These are phyloP conservation scores for Fusarium sp. DNA, from an alignment of 2,329 filamentous ascomycete species.

Conservation along the genomic window DNA sequence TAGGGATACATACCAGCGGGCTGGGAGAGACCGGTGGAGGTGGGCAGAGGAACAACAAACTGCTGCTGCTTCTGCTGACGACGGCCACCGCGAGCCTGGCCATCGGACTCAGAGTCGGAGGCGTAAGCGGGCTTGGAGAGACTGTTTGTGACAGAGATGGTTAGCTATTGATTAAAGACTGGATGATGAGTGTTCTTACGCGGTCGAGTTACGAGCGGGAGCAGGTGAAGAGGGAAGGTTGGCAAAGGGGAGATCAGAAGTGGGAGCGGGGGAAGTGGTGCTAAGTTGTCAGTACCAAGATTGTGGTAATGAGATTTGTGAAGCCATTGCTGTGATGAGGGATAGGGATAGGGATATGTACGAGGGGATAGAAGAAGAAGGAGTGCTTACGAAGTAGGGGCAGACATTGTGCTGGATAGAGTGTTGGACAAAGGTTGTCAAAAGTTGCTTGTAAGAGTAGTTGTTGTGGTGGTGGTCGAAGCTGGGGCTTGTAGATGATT, in stretches of 20 bases:
- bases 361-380: neutral
- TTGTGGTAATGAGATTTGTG: constrained; percentile 21
- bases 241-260: constrained; percentile 41
- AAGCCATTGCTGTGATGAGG: constrained; percentile 7
- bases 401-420: constrained; percentile 47
- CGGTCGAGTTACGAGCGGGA: constrained; percentile 34
- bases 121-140: constrained; percentile 51
- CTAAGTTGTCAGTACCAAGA: constrained; percentile 43
- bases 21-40: constrained; percentile 55
- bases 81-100: constrained; percentile 50
- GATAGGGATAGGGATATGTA: neutral
- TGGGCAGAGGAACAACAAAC: constrained; percentile 50
- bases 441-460: constrained; percentile 12
- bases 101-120: constrained; percentile 51
- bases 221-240: constrained; percentile 41
- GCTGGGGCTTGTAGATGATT: constrained; percentile 45
- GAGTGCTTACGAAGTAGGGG: constrained; percentile 46
- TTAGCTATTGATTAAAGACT: constrained; percentile 27
- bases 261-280: constrained; percentile 40
- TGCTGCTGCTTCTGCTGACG: constrained; percentile 46
- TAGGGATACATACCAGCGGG: constrained; percentile 45
- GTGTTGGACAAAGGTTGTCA: constrained; percentile 37
- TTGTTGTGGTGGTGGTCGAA: constrained; percentile 31
- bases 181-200: constrained; percentile 37
- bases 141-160: constrained; percentile 18